phyloP scores from a whole-genome alignment of 2,329 filamentous ascomycete species.

The Aspergillus persii region DNA sequence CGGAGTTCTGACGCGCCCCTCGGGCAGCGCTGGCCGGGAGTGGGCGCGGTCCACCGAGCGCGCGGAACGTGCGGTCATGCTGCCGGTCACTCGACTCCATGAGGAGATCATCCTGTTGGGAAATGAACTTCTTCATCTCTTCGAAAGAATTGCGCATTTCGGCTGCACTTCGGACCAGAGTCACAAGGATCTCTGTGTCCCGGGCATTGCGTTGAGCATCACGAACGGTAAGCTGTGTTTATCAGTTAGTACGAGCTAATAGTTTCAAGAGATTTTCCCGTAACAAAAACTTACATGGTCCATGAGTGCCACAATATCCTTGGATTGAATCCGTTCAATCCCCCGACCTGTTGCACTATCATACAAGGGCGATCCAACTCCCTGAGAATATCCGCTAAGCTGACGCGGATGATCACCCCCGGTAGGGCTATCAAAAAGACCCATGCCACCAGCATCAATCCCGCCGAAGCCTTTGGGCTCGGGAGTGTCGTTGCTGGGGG shows the following conservation, averaged over 20 bases:
- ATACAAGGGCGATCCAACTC: conserved; percentile 84
- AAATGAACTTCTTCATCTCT: conserved; percentile 89
- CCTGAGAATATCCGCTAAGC: conserved; percentile 86
- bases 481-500: conserved; percentile 48
- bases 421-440: conserved; percentile 49
- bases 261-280: not conserved
- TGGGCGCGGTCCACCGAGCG: conserved; percentile 81
- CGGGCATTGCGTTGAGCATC: conserved; percentile 94
- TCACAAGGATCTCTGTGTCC: conserved; percentile 93
- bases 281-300: conserved; percentile 70
- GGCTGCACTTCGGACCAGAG: conserved; percentile 85
- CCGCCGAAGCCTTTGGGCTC: conserved; percentile 53
- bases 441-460: conserved; percentile 52
- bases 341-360: conserved; percentile 84
- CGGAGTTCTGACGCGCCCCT: conserved; percentile 50
- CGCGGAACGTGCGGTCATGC: conserved; percentile 80
- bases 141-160: conserved; percentile 98
- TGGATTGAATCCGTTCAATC: conserved; percentile 88
- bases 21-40: conserved; percentile 67
- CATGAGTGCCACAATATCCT: conserved; percentile 96
- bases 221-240: conserved; percentile 74
- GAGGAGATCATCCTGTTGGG: conserved; percentile 84
- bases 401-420: conserved; percentile 57
- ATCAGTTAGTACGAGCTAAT: not conserved
- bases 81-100: conserved; percentile 84